A percentile compares a stretch with the other conserved stretches of the same genome.
Evolutionary conservation across 2,329 filamentous ascomycete species (phyloP).

Genomic region (Phialophora chinensis): DNA sequence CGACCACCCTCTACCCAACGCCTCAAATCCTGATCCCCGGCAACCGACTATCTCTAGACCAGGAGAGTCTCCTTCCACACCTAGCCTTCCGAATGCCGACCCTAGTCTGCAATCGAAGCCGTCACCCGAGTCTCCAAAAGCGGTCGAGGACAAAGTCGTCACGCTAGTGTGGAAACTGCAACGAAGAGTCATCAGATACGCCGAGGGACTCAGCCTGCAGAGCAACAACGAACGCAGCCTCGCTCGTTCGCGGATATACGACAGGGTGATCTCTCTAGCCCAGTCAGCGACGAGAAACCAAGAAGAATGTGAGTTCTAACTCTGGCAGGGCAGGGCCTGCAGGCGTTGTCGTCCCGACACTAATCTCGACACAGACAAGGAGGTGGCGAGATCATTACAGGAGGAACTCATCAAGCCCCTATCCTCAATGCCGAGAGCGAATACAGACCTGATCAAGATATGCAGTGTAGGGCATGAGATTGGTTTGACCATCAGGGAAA

Average conservation of each 20-base stretch:
- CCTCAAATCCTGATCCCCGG: neutral
- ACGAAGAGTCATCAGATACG: conserved; percentile 1
- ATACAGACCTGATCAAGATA: neutral
- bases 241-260: conserved; percentile 4
- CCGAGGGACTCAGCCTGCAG: neutral
- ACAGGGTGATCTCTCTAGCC: neutral
- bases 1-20: neutral
- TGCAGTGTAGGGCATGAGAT: neutral
- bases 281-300: neutral
- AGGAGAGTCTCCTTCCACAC: neutral
- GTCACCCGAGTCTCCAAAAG: neutral
- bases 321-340: neutral
- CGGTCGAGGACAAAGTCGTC: neutral
- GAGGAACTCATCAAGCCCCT: neutral
- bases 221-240: neutral
- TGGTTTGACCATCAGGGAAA: neutral
- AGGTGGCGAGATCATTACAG: neutral
- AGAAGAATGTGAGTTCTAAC: neutral
- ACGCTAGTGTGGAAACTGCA: neutral
- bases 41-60: neutral
- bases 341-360: neutral
- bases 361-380: neutral
- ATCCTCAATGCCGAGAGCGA: neutral
- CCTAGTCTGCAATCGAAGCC: neutral
- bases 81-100: neutral